phyloP scores from a whole-genome alignment of 2,329 filamentous ascomycete genomes.

The Colletotrichum chlorophyti region DNA sequence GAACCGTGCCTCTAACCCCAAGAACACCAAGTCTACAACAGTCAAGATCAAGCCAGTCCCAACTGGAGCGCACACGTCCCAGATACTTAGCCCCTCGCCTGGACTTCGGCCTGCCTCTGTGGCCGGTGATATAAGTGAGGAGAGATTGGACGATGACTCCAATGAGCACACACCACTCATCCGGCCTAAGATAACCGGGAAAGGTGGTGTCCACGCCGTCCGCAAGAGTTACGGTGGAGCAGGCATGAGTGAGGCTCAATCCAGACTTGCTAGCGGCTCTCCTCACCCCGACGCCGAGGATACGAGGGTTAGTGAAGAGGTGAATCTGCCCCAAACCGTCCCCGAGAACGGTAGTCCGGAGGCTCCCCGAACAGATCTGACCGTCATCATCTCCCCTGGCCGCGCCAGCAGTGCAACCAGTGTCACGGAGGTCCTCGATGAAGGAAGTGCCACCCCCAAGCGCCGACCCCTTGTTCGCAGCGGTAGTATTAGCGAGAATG shows the following conservation, averaged over 20 bases:
- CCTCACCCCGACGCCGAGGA: conserved; percentile 2
- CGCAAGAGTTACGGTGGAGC: conserved; percentile 29
- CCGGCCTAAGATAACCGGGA: conserved; percentile 33
- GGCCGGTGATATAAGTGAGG: conserved; percentile 19
- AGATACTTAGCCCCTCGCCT: conserved; percentile 22
- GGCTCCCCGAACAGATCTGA: conserved; percentile 12
- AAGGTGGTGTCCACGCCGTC: conserved; percentile 29
- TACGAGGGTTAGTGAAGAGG: neutral
- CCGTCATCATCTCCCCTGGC: conserved; percentile 21
- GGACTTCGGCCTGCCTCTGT: conserved; percentile 34
- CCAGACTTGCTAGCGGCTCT: conserved; percentile 17
- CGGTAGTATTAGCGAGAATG: conserved; percentile 31
- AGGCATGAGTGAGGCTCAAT: conserved; percentile 26
- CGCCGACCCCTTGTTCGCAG: conserved; percentile 28
- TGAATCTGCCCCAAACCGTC: conserved; percentile 12
- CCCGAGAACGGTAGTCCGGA: conserved; percentile 16
- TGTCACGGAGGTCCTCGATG: conserved; percentile 12
- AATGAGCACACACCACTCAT: conserved; percentile 29
- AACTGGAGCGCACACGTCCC: conserved; percentile 46
- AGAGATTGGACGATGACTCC: conserved; percentile 13
- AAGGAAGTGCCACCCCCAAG: conserved; percentile 19
- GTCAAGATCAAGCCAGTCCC: conserved; percentile 72
- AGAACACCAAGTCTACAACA: conserved; percentile 65
- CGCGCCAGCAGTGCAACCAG: conserved; percentile 21
- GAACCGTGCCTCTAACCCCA: conserved; percentile 70